Percentiles rank a stretch among this genome's conserved stretches.
Evolutionary conservation across 805 yeast species (phyloP).

Genomic region (Hagleromyces aurorensis): DNA sequence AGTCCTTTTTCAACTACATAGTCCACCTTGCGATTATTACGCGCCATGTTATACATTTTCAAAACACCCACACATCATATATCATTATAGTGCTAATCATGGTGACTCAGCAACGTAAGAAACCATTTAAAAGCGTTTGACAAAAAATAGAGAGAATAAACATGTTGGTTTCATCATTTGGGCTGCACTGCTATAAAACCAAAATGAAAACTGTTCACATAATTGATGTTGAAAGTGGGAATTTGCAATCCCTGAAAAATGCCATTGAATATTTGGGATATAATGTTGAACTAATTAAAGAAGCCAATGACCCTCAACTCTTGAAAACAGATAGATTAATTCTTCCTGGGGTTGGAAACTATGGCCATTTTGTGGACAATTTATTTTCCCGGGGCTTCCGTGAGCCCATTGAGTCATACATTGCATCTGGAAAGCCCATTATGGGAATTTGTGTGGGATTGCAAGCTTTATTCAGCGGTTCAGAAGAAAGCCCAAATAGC

Average conservation of each 20-base stretch:
- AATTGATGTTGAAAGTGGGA: constrained; percentile 92
- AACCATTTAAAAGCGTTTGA: no score
- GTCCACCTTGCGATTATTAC: no score
- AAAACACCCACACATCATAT: no score
- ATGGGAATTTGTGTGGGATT: constrained; percentile 98
- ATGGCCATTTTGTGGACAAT: constrained; percentile 83
- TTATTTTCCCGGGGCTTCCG: constrained; percentile 54
- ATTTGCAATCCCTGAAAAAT: constrained; percentile 78
- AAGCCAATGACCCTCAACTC: constrained; percentile 45
- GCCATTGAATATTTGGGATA: constrained; percentile 78
- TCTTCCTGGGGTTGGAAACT: constrained; percentile 96
- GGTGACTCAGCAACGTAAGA: no score
- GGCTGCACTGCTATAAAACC: no score
- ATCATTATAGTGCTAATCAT: no score
- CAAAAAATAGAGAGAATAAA: no score
- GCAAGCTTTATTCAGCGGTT: constrained; percentile 70
- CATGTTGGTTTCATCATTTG: no score
- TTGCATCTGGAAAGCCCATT: constrained; percentile 69
- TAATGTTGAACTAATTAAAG: constrained; percentile 51
- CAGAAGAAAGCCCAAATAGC: constrained; percentile 63
- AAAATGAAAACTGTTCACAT: constrained; percentile 39
- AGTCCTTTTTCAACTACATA: no score
- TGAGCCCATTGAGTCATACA: constrained; percentile 57
- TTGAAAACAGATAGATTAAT: constrained; percentile 48
- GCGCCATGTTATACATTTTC: no score